A percentile compares a stretch with the other conserved stretches of the same genome.
These are phyloP conservation scores for Gonapodya sp. DNA, from an alignment of 192 early-diverging fungal genomes.

Conservation along the genomic window DNA sequence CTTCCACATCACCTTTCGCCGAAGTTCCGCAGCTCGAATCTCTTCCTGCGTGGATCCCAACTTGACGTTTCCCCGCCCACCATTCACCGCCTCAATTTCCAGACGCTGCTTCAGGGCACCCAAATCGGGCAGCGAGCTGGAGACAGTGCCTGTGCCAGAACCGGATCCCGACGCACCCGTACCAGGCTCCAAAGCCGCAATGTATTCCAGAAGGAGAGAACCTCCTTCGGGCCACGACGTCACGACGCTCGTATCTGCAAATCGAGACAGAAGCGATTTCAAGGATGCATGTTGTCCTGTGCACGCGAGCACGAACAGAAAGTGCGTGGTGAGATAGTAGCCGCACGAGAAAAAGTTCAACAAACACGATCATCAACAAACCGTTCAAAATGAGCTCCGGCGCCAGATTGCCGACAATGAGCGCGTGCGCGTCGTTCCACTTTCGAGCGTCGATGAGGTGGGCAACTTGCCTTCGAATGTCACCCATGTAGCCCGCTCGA, in stretches of 20 bases:
- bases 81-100: background rate
- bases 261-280: background rate
- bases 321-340: too few species aligned
- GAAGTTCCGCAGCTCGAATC: background rate
- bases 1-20: background rate
- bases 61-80: background rate
- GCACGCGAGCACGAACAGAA: too few species aligned
- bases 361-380: too few species aligned
- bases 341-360: too few species aligned
- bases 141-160: background rate
- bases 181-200: background rate
- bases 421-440: background rate
- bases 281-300: background rate
- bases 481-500: background rate
- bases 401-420: background rate
- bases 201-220: background rate
- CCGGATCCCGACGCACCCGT: too few species aligned
- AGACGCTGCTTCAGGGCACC: background rate
- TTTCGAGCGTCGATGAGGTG: slow-evolving; percentile 3
- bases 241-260: background rate
- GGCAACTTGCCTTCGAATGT: background rate
- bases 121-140: background rate
- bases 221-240: background rate
- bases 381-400: slow-evolving; percentile 3
- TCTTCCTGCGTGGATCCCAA: background rate